These are phyloP conservation scores for Rutstroemia sydowiana DNA, from an alignment of 2,329 filamentous ascomycete genomes.

Conservation along the genomic window DNA sequence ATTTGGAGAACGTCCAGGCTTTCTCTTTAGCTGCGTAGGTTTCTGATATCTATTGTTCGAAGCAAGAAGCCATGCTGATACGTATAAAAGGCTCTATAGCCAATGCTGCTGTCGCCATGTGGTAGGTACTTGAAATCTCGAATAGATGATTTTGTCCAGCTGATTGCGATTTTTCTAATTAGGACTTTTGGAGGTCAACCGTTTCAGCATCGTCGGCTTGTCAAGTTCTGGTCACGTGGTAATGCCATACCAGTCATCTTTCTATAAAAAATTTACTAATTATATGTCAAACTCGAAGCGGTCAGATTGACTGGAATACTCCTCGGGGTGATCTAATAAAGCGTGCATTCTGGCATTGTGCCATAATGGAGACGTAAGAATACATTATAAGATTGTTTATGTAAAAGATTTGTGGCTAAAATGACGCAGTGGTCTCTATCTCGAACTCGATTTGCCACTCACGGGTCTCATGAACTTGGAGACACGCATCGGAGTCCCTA, in stretches of 20 bases:
- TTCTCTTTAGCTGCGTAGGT: slow-evolving; percentile 48
- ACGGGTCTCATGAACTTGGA: slow-evolving; percentile 48
- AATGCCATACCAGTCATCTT: background rate
- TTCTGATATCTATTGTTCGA: background rate
- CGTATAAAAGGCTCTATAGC: slow-evolving; percentile 40
- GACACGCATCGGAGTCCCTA: slow-evolving; percentile 46
- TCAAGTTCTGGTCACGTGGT: slow-evolving; percentile 49
- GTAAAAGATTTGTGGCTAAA: slow-evolving; percentile 16
- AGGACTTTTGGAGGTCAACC: slow-evolving; percentile 56
- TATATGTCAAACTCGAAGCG: slow-evolving; percentile 23
- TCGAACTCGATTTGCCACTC: slow-evolving; percentile 50
- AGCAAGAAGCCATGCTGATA: background rate
- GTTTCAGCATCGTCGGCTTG: slow-evolving; percentile 49
- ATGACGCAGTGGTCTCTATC: slow-evolving; percentile 40
- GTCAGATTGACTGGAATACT: slow-evolving; percentile 39
- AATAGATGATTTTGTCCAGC: background rate
- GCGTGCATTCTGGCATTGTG: slow-evolving; percentile 50
- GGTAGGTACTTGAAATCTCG: slow-evolving; percentile 30
- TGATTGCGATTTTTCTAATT: slow-evolving; percentile 9
- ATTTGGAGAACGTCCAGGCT: slow-evolving; percentile 52
- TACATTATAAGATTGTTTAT: background rate
- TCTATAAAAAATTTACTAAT: background rate
- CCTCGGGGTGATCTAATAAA: slow-evolving; percentile 44
- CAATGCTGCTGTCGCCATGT: slow-evolving; percentile 44
- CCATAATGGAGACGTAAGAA: slow-evolving; percentile 45